phyloP scores from a whole-genome alignment of 2,329 filamentous ascomycete genomes.

The Chrysosphaeria jannelii region DNA sequence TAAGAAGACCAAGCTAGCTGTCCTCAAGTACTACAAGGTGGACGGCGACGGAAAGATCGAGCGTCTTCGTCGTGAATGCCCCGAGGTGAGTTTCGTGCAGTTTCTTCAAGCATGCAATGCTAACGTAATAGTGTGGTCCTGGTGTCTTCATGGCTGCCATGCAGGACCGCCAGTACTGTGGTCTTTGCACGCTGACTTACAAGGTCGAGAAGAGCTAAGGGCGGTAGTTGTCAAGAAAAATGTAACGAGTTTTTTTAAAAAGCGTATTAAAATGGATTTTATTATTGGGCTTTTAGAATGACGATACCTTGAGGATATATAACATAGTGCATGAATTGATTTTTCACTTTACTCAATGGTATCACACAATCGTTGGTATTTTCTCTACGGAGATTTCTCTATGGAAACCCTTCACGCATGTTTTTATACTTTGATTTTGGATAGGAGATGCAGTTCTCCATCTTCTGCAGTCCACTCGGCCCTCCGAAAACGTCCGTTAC shows the following conservation, averaged over 20 bases:
- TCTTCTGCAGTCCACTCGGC: conserved; percentile 15
- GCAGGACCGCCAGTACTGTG: conserved; percentile 97
- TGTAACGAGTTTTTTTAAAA: not conserved
- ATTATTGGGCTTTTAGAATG: no score
- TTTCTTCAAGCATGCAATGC: conserved; percentile 99
- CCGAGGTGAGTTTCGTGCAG: conserved; percentile 93
- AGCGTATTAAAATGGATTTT: conserved; percentile 4
- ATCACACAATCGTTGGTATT: no score
- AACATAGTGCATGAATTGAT: no score
- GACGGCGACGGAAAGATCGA: conserved; percentile 99
- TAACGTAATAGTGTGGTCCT: conserved; percentile 95
- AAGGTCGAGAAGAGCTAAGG: conserved; percentile 34
- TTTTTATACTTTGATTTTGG: conserved; percentile 44
- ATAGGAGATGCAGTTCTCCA: conserved; percentile 28
- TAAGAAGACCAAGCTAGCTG: conserved; percentile 99
- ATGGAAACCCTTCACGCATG: conserved; percentile 22
- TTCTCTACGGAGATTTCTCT: no score
- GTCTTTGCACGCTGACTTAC: conserved; percentile 42
- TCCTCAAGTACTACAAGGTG: conserved; percentile 99
- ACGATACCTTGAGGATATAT: conserved; percentile 3
- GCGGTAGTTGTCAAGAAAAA: conserved; percentile 2
- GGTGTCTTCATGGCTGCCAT: conserved; percentile 99
- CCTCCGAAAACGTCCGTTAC: conserved; percentile 30
- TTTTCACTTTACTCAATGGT: no score
- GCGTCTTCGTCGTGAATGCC: conserved; percentile 95